A percentile compares a stretch with the other conserved stretches of the same genome.
These are phyloP conservation scores for Sporothrix schenckii DNA, from an alignment of 2,329 filamentous ascomycete genomes.

Conservation along the genomic window DNA sequence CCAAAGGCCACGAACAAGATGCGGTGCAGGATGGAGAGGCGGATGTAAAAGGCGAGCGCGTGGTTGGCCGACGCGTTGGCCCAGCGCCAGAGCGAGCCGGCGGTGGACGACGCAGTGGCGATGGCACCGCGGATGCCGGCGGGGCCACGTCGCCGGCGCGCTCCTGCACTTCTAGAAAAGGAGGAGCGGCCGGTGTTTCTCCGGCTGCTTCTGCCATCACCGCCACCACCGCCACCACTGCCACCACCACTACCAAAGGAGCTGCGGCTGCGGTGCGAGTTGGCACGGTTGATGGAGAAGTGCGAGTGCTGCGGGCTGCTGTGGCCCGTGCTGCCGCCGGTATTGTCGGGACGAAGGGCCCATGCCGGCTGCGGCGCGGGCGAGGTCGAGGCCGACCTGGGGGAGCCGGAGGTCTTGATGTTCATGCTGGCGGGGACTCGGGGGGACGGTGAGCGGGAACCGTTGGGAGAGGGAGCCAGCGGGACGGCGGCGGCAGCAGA, in stretches of 20 bases:
- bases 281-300: conserved; percentile 29
- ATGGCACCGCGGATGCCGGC: not conserved
- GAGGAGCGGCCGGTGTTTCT: conserved; percentile 1
- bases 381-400: conserved; percentile 16
- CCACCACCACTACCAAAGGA: not conserved
- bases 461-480: conserved; percentile 10
- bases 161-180: not conserved
- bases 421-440: conserved; percentile 16
- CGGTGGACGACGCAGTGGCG: not conserved
- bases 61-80: conserved; percentile 18
- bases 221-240: no score
- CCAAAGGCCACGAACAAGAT: conserved; percentile 57
- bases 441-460: conserved; percentile 18
- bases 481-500: conserved; percentile 21
- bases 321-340: conserved; percentile 2
- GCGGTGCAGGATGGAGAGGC: conserved; percentile 64
- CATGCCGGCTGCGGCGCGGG: conserved; percentile 26
- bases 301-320: conserved; percentile 28
- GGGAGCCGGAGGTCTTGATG: not conserved
- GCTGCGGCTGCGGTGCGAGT: conserved; percentile 1
- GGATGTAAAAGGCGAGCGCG: conserved; percentile 48
- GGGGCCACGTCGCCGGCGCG: not conserved
- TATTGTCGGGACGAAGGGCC: conserved; percentile 21
- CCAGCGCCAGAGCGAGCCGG: conserved; percentile 15
- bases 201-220: not conserved